Conservation (phyloP, 805 yeast genomes). For the Yamadazyma akitaensis region DNA sequence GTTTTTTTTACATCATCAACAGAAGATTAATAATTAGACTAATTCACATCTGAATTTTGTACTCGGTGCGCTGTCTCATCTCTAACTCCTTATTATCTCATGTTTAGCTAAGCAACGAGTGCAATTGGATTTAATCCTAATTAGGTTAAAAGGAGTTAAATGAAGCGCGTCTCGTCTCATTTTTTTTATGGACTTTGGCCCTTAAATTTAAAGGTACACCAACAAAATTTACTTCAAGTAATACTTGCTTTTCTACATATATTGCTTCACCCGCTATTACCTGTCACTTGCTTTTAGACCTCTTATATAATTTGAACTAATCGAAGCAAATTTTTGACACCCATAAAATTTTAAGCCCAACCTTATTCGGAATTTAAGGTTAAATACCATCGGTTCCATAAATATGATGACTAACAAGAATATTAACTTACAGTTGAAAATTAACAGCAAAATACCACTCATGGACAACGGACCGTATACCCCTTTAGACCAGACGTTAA, state of each 20-base stretch:
- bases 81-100: constrained; percentile 2
- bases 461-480: constrained; percentile 35
- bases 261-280: not conserved
- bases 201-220: constrained; percentile 5
- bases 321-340: not conserved
- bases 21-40: not conserved
- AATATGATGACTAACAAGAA: constrained; percentile 23
- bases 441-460: constrained; percentile 27
- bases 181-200: not conserved
- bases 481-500: constrained; percentile 43
- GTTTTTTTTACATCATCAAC: not conserved
- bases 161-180: constrained; percentile 9
- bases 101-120: not conserved
- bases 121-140: constrained; percentile 1
- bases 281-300: not conserved
- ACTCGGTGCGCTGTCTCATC: not conserved
- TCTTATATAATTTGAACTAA: not conserved
- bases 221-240: not conserved
- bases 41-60: not conserved
- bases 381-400: not conserved
- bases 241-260: not conserved
- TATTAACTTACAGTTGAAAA: constrained; percentile 30
- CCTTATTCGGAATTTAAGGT: not conserved
- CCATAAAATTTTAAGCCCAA: not conserved
- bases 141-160: constrained; percentile 10